phyloP scores from a whole-genome alignment of 345 rosid genomes.

The Eucalyptus pauciflora region DNA sequence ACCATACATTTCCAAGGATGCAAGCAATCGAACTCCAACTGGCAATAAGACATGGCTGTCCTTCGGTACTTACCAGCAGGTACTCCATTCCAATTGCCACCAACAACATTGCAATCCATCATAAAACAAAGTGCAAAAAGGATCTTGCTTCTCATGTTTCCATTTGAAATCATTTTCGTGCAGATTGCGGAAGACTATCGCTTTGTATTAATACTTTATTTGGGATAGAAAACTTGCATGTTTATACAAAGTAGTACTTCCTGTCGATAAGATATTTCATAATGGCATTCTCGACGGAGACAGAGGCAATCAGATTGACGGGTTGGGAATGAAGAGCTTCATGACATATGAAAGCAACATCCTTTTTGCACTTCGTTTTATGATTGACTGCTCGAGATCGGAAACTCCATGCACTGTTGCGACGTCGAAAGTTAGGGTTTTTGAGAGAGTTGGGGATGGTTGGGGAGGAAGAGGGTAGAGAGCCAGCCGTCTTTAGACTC shows the following conservation, averaged over 20 bases:
- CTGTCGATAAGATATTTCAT: background rate
- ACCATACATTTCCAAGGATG: slow-evolving; percentile 29
- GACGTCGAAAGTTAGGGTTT: background rate
- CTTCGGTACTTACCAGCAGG: slow-evolving; percentile 69
- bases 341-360: slow-evolving; percentile 89
- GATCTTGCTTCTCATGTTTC: slow-evolving; percentile 42
- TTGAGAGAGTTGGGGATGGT: background rate
- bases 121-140: slow-evolving; percentile 89
- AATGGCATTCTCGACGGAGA: slow-evolving; percentile 43
- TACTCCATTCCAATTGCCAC: slow-evolving; percentile 96
- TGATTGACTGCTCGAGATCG: slow-evolving; percentile 45
- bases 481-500: background rate
- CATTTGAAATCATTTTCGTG: background rate
- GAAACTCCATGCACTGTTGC: background rate
- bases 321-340: slow-evolving; percentile 82
- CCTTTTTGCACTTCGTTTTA: slow-evolving; percentile 85
- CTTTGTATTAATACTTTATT: background rate
- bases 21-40: slow-evolving; percentile 89
- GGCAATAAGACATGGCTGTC: slow-evolving; percentile 60
- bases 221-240: background rate
- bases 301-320: slow-evolving; percentile 83
- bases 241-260: background rate
- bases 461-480: background rate
- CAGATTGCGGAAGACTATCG: background rate
- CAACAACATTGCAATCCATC: slow-evolving; percentile 78